Base-by-base conservation (phyloP, 352 stramenopile species). In the Globisporangium cystogenes region DNA sequence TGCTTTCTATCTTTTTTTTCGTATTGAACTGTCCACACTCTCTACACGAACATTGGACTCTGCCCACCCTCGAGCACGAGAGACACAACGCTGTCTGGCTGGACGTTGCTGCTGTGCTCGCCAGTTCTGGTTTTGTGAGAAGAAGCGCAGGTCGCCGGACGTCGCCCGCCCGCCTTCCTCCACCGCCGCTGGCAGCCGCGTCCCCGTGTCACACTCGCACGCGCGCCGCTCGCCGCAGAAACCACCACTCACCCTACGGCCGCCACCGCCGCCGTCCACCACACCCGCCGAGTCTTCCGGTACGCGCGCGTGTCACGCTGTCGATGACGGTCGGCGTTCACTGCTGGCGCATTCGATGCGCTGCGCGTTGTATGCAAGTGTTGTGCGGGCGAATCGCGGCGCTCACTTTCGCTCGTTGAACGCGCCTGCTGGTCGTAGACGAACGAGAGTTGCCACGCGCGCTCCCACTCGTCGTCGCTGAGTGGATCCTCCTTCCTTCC, bases 391-490 rank as follows among this genome's bases (percentile, higher is more conserved):
- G n/a, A 29, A 29, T 29, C 26, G 26, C 26, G 26, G 2, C 29
- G 8, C 29, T 35, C 29, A 35, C 37, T 40, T 11, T n/a, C 35
- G 10, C 16, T 42, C n/a, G 37, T 20, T 42, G 37, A 18, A 42
- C 37, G 37, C 37, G 6, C 21, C 10, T 20, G 15, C 29, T 35
- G 26, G 26, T 29, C 37, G 37, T 42, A 42, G 37, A 42, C 37
- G 37, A 42, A 42, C 37, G 36, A 41, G 36, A 41, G 36, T 40
- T 41, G 48, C 39, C 40, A 36, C 35, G 40, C 36, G 45, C 37
- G 20, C 51, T 53, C 43, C 51, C 31, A 36, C 39, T 39, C 41
- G 39, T 49, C 23, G 16, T 18, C 49, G 26, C 29, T 35, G 29
- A 35, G 29, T 35, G 29, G 11, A 35, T 12, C 29, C 29, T 29